Evolutionary conservation across 2,329 filamentous ascomycete genomes (phyloP), one percentile per base, ranked within the genome.

Genomic region (Pestalotiopsis sp.): DNA sequence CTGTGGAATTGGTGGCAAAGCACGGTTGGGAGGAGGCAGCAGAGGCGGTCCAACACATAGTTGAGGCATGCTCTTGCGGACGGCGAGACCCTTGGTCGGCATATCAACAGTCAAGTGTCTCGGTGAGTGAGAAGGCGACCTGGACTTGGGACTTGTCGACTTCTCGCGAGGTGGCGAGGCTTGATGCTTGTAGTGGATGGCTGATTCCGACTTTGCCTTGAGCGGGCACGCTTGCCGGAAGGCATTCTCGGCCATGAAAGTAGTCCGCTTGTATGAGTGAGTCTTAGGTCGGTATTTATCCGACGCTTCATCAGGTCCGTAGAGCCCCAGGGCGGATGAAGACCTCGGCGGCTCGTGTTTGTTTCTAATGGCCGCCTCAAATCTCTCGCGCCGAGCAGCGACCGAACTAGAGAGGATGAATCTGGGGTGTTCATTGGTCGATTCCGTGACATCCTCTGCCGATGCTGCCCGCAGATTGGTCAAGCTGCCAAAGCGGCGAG

Each of bases 1-100:
- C 57, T 69, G 68, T 2, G 70, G 70, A 52, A 71, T 70, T 13
- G 70, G 69, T 39, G 70, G 70, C n/a, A 72, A 66, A 56, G 70
- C 70, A 14, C 70, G 65, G 12, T 62, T 72, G 1, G 70, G 70
- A 4, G 70, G 70, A 27, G 70, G 70, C 11, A 66, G 36, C 12
- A 69, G 67, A 5, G 70, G 70, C 36, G 70, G 70, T 17, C 68
- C 70, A 20, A 71, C 68, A n/a, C 31, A 65, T 6, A 72, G 69
- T 13, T 69, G 69, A 14, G 70, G 70, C 70, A 72, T 72, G 56
- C 70, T 72, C 39, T 52, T 66, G 17, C 69, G 69, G 17, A 45
- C 67, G 25, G 64, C 23, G 9, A 69, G 67, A 17, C 27, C 31
- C 61, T 67, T 71, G 56, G 25, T 59, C n/a, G 27, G 56, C 27